A percentile compares a stretch with the other conserved stretches of the same genome.
Conservation (phyloP, 2,329 filamentous ascomycete species). For the Pyrenophora teres region DNA sequence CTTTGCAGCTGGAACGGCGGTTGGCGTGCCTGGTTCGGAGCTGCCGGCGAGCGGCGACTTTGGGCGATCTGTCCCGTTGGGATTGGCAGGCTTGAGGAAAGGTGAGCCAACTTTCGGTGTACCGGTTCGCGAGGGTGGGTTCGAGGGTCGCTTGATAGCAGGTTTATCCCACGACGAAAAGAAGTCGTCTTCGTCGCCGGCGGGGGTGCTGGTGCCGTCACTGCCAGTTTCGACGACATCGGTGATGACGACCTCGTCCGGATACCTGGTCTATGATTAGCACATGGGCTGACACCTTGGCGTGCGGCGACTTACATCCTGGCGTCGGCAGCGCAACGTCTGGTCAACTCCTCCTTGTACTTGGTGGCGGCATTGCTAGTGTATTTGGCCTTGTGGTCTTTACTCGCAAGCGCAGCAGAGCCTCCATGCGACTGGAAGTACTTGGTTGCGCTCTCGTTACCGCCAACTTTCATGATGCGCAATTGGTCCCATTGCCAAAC, state of each 20-base stretch:
- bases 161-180: slow-evolving; percentile 99
- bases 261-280: slow-evolving; percentile 64
- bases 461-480: slow-evolving; percentile 95
- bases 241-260: slow-evolving; percentile 81
- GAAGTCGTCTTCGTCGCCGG: slow-evolving; percentile 89
- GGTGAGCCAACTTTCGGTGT: slow-evolving; percentile 88
- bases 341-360: slow-evolving; percentile 96
- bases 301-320: slow-evolving; percentile 67
- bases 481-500: slow-evolving; percentile 98
- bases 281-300: not conserved
- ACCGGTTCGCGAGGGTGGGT: slow-evolving; percentile 84
- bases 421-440: slow-evolving; percentile 98
- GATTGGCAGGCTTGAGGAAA: slow-evolving; percentile 75
- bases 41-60: slow-evolving; percentile 72
- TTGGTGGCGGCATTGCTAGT: slow-evolving; percentile 90
- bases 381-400: slow-evolving; percentile 97
- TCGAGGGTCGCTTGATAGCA: slow-evolving; percentile 92
- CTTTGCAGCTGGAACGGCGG: slow-evolving; percentile 58
- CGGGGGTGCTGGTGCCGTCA: slow-evolving; percentile 75
- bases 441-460: slow-evolving; percentile 96
- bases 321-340: slow-evolving; percentile 79
- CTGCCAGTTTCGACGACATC: slow-evolving; percentile 65
- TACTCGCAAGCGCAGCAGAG: slow-evolving; percentile 90
- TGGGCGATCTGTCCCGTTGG: slow-evolving; percentile 69
- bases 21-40: slow-evolving; percentile 57